Base-by-base conservation (phyloP, 2,329 filamentous ascomycete genomes). In the Pseudodiploospora longispora region DNA sequence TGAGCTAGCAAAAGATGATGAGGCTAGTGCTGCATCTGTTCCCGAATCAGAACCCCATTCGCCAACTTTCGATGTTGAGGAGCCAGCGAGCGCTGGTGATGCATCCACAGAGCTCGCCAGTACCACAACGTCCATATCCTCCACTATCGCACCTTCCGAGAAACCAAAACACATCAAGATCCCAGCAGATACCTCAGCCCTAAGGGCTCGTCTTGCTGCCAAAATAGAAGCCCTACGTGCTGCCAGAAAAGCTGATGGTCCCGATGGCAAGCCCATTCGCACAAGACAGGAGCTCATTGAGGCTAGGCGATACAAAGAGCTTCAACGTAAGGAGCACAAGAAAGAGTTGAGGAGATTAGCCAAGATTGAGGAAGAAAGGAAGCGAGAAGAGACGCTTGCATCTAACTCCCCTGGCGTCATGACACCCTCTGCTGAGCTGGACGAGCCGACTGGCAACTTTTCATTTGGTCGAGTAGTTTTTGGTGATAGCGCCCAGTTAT, bases 211-310 rank as follows among this genome's bases (percentile, higher is more conserved):
- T 37, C 74, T 98, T 41, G 82, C 85, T 45, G 85, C 86, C 54
- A 85, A 82, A 50, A 89, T 98, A 44, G 87, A 93, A 54, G 83
- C 83, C 38, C 79, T 97, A 40, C 85, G 91, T 47, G 85, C 87
- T 7, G 82, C 82, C 28, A 83, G 93, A 47, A 95, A 95, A 63
- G 90, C 91, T 5, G 88, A 94, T 55, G 87, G 85, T 5, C 75
- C 82, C 1, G 82, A 94, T 55, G 88, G 88, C 48, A 83, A 85
- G 57, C 63, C 63, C 10, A 87, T 91, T 46, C 82, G 85, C 51
- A 95, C 87, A 48, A 80, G 93, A 49, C 85, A 95, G 66, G 90
- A 97, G 60, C 76, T 98, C 9, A 88, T 98, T 55, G 93, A 97
- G 65, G 79, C 87, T 37, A 80, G 93, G 36, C 80, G 93, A 50